Evolutionary conservation across 495 filamentous ascomycete genomes (phyloP), one percentile per base, ranked within the genome.

Genomic region (Cenococcum geophilum): DNA sequence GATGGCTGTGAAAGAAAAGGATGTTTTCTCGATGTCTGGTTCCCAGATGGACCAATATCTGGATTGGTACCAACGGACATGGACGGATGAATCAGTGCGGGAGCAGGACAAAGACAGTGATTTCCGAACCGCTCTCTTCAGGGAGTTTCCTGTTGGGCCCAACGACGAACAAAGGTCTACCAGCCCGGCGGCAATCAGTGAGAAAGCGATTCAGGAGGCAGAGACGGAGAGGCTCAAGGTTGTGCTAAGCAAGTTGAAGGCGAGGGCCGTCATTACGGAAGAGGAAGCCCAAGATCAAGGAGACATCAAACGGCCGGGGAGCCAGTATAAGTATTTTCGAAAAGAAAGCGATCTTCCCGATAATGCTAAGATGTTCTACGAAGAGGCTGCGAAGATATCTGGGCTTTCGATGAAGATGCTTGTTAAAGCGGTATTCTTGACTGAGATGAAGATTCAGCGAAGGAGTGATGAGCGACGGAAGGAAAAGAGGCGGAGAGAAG

Each of bases 41-140:
- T 69, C 76, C 10, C 82, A 95, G 60, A 70, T 97, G 55, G 86
- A 93, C 63, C 81, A 87, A 53, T 95, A 95, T 61, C 77, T 98
- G 78, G 84, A 92, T 71, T 97, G 89, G 88, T 95, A 89, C 68
- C 86, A 92, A 70, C 80, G 81, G 64, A 89, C 77, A 32, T 95
- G 86, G 82, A 68, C 87, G 50, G 78, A 57, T 51, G 67, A 55
- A 52, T 60, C 49, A 16, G 49, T 23, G 61, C 57, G 16, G 25
- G 52, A 45, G 37, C 27, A 61, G 52, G 64, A 51, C 5, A 54
- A 51, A 42, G 67, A 69, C 8, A 61, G 56, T 22, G 66, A 70
- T 1, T 70, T 68, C 55, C 58, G 72, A 14, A 72, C 75, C 51
- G 74, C 72, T 22, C 63, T 85, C 21, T 77, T 79, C 21, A 70